Base-by-base conservation (phyloP, 768 basidiomycete species). In the Lenzites betulinus region DNA sequence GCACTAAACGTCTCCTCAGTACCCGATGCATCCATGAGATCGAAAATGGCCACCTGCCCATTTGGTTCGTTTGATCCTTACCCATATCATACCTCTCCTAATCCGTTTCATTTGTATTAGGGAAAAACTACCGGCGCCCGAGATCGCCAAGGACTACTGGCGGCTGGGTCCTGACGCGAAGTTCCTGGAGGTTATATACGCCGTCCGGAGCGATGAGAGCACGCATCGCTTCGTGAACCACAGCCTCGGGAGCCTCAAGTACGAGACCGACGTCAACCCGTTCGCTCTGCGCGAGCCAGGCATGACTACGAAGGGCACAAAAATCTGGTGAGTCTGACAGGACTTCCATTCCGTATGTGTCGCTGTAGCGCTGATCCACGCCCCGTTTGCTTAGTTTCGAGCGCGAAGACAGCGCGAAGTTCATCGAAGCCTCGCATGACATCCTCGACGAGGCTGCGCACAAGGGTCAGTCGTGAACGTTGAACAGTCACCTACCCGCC, bases 181-280 rank as follows among this genome's bases (percentile, higher is more conserved):
- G 67, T 76, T 98, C 60, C 77, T 93, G 20, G 96, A 98, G 67
- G 89, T 96, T 48, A 81, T 98, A 50, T 92, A 92, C 69, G 94
- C 93, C 35, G 92, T 98, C 35, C 83, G 95, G 67, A 93, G 92
- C 16, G 95, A 98, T 73, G 95, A 98, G 72, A 84, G 90, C 0
- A 94, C 91, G 1, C 95, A 98, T 69, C 82, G 93, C 51, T 98
- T 98, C 69, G 93, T 96, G 64, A 98, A 98, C 74, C 96, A 98
- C 77, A 92, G 90, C 59, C 79, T 98, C 36, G 96, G 95, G 3
- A 95, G 94, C 75, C 79, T 99, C 51, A 77, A 92, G 64, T 78
- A 80, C 30, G 71, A 81, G 35, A 84, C 82, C 36, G 96, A 98
- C 72, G 85, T 93, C 66, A 97, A 95, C 69, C 93, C 93, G 0